Evolutionary conservation across 73 alveolate genomes (phyloP).

Genomic region (Tetrahymena malaccensis): DNA sequence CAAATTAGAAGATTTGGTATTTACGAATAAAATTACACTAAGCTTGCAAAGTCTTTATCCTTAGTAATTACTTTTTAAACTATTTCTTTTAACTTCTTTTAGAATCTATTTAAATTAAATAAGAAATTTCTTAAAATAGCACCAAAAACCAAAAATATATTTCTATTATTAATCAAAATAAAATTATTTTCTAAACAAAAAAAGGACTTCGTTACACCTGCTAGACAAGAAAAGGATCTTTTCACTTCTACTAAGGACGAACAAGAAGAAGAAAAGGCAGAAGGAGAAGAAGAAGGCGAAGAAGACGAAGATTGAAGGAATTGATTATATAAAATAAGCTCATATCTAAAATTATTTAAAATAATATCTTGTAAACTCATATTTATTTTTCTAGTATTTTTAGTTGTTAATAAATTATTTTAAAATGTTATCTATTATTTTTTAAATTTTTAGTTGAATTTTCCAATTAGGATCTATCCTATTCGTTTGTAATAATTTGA

Average conservation of each 20-base stretch:
- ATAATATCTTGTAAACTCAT: background rate
- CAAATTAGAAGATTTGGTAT: background rate
- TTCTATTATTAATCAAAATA: background rate
- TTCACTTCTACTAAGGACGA: background rate
- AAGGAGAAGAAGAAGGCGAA: background rate
- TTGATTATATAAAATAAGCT: background rate
- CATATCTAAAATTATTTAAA: background rate
- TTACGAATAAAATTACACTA: background rate
- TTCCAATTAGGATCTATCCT: too few species aligned
- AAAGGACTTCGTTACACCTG: background rate
- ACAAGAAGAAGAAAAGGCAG: background rate
- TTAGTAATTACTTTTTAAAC: background rate
- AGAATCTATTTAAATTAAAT: background rate
- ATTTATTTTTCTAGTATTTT: background rate
- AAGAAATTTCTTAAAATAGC: background rate
- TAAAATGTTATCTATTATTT: background rate
- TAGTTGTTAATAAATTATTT: background rate
- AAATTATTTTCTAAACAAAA: background rate
- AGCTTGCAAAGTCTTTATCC: background rate
- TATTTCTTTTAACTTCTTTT: background rate
- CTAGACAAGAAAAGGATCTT: background rate
- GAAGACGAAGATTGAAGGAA: background rate
- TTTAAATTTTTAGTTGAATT: too few species aligned
- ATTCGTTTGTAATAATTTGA: too few species aligned
- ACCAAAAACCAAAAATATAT: background rate